Evolutionary conservation across 345 rosid species (phyloP), one percentile per base, ranked within the genome.

Genomic region (Litchi chinensis): DNA sequence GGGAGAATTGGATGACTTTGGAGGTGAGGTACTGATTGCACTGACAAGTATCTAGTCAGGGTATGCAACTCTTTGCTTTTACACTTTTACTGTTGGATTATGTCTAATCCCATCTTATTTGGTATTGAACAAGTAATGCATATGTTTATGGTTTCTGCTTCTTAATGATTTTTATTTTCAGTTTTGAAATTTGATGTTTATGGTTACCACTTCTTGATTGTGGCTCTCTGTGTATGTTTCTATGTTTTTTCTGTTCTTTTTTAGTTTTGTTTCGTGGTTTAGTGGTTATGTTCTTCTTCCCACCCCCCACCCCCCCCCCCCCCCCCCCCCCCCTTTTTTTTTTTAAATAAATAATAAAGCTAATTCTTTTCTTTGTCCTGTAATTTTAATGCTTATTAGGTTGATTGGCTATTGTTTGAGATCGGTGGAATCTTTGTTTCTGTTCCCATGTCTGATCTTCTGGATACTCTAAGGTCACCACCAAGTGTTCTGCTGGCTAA

Each of bases 31-130:
- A 1, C 28, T 26, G 28, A 26, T 26, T 26, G 28, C 1, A 26
- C 1, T 26, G 28, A 26, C 28, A 26, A 5, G 39, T 57, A 39
- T 40, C 50, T 32, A 32, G 66, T 73, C 24, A 6, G n/a, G 16
- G 67, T 40, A 73, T 40, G 67, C 54, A 19, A 19, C 11, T 73
- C 39, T 59, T 73, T 15, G 1, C 12, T 13, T 21, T 21, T 7
- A 59, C 24, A 19, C 13, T 73, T 72, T 54, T 54, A 28, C 59
- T 72, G 56, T 37, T 72, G 75, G 65, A 56, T 19, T 11, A 37
- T 2, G 32, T 72, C 28, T 39, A 56, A 56, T 37, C 57, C 65
- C 59, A 21, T 72, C 44, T 37, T 37, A 72, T 56, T 44, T 72
- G 28, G 48, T 72, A 37, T 12, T 56, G 19, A 54, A 63, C 41